phyloP scores from a whole-genome alignment of 2,329 filamentous ascomycete genomes.

The Neofusicoccum ribis region DNA sequence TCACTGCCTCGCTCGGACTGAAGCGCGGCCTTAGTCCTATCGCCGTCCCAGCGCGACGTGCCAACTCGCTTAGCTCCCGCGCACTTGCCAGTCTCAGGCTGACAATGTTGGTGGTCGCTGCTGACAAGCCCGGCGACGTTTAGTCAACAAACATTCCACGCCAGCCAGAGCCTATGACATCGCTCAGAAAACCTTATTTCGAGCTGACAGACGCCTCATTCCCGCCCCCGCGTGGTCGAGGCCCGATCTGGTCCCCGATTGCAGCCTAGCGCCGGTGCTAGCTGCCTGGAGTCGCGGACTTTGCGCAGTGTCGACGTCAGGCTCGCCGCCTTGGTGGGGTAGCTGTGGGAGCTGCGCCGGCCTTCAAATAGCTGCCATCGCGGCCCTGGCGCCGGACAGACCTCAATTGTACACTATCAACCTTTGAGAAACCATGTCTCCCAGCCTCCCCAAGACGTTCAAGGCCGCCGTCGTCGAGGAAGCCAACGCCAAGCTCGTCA shows the following conservation, averaged over 20 bases:
- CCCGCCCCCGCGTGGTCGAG: background rate
- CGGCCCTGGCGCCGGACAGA: no score
- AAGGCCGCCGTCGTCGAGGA: constrained; percentile 64
- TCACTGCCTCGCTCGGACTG: background rate
- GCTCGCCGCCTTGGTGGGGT: background rate
- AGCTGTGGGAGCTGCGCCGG: background rate
- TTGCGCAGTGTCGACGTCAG: constrained; percentile 10
- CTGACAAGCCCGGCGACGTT: background rate
- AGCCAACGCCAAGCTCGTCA: constrained; percentile 52
- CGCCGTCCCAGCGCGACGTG: no score
- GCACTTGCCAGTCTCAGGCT: no score
- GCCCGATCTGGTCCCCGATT: background rate
- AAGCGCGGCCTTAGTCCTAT: no score
- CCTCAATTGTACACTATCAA: background rate
- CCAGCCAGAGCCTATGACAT: background rate
- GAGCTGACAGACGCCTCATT: background rate
- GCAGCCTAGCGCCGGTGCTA: background rate
- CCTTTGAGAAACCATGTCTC: constrained; percentile 25
- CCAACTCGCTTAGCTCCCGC: no score
- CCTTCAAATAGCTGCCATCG: background rate
- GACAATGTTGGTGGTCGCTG: no score
- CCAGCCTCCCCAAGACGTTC: constrained; percentile 59
- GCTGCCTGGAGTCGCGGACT: background rate
- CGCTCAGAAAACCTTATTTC: background rate
- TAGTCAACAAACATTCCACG: background rate